Base-by-base conservation (phyloP, 2,329 filamentous ascomycete species). In the Periconia macrospinosa region DNA sequence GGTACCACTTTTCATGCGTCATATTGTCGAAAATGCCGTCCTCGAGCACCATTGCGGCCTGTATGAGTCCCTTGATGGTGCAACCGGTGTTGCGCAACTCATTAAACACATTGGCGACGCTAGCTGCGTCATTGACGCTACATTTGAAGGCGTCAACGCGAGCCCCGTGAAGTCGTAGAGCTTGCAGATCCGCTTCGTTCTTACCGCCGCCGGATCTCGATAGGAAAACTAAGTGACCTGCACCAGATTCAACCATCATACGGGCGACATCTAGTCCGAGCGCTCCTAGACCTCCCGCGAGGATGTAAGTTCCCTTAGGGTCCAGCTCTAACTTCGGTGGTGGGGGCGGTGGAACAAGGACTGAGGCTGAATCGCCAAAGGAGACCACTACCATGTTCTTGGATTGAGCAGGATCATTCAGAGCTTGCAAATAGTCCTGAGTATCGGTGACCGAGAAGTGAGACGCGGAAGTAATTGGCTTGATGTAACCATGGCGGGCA, bases 21-120 rank as follows among this genome's bases (percentile, higher is more conserved):
- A 67, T 63, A 30, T 62, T 63, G n/a, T 61, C 59, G 41, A 62
- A 63, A 1, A 63, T 45, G 9, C 55, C 58, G 37, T 63, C 62
- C 58, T 63, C 41, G 3, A 70, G 55, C 1, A 68, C 56, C 68
- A 70, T 70, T 27, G 67, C 68, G 13, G 58, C 66, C 15, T 65
- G 60, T 18, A 66, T 58, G 40, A 65, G 59, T 35, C 67, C 68
- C 20, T 58, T 54, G 15, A 70, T 58, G 2, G 66, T 62, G n/a
- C 65, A 62, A 23, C 69, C 52, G 30, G 59, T 54, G 17, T 55
- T 57, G 5, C 58, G 61, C 3, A 37, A 13, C 10, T 49, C 41
- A 30, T 53, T n/a, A n/a, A n/a, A n/a, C n/a, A n/a, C n/a, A n/a
- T n/a, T n/a, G n/a, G n/a, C n/a, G n/a, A n/a, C n/a, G n/a, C n/a